These are phyloP conservation scores for Penicillium simplicissimum DNA, from an alignment of 495 filamentous ascomycete species.

Conservation along the genomic window DNA sequence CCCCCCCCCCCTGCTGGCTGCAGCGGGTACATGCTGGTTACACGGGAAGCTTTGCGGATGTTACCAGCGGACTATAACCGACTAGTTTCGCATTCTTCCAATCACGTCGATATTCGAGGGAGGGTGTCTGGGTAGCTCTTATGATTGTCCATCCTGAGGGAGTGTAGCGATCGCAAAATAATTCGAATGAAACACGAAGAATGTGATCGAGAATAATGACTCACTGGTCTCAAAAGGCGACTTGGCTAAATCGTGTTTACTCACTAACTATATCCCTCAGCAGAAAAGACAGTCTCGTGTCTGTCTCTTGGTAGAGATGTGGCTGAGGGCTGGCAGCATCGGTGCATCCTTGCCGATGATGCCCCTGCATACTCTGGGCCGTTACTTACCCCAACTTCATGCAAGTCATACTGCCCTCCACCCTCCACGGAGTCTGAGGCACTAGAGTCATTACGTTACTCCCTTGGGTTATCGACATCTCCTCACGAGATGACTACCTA, in stretches of 20 bases:
- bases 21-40: conserved; percentile 10
- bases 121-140: neutral
- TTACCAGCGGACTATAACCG: conserved; percentile 4
- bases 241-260: neutral
- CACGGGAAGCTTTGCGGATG: conserved; percentile 5
- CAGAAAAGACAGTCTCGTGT: neutral
- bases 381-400: conserved; percentile 1
- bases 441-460: neutral
- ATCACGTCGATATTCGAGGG: neutral
- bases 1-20: conserved; percentile 2
- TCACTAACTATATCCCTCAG: neutral
- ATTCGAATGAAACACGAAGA: neutral
- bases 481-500: neutral
- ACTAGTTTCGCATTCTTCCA: conserved; percentile 1
- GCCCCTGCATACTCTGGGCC: conserved; percentile 13
- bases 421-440: neutral
- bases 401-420: conserved; percentile 9
- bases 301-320: neutral
- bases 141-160: neutral
- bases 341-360: conserved; percentile 21
- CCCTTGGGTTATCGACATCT: neutral
- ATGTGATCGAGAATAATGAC: neutral
- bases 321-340: conserved; percentile 6
- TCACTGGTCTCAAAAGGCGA: neutral
- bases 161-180: neutral